phyloP scores from a whole-genome alignment of 164 flowering plant genomes.

The Kingdonia uniflora region DNA sequence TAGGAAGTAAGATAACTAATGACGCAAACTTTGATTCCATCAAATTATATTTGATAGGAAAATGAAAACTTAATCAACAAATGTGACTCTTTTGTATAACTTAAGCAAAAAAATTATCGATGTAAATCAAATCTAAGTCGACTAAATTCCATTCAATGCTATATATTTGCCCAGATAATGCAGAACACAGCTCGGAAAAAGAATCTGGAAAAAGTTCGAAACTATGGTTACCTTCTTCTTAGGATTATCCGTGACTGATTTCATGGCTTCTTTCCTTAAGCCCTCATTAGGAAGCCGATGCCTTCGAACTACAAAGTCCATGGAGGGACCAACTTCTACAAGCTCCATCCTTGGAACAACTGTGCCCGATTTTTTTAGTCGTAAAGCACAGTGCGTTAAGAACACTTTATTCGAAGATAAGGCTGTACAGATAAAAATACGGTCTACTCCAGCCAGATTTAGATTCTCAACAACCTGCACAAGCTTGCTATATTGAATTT shows the following conservation, averaged over 20 bases:
- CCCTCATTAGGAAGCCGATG: conserved; percentile 78
- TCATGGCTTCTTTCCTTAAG: conserved; percentile 73
- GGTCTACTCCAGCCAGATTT: conserved; percentile 83
- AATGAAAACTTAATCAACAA: too few species aligned
- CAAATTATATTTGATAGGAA: too few species aligned
- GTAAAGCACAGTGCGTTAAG: conserved; percentile 76
- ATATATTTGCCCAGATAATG: too few species aligned
- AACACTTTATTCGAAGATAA: conserved; percentile 55
- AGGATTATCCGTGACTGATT: conserved; percentile 36
- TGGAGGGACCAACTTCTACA: conserved; percentile 91
- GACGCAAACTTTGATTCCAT: too few species aligned
- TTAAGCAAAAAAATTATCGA: too few species aligned
- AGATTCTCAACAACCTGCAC: conserved; percentile 74
- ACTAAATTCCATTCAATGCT: too few species aligned
- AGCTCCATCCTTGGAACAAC: conserved; percentile 78
- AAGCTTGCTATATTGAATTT: too few species aligned
- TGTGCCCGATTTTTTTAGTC: conserved; percentile 82
- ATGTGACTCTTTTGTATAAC: too few species aligned
- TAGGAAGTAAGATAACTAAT: too few species aligned
- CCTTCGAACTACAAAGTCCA: conserved; percentile 85
- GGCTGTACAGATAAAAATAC: conserved; percentile 69
- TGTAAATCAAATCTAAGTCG: too few species aligned
- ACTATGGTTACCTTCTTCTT: conserved; percentile 64
- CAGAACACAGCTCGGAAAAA: too few species aligned
- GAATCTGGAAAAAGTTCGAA: too few species aligned